Percentiles rank a stretch among this genome's conserved stretches.
phyloP scores from a whole-genome alignment of 768 basidiomycete species.

The Boletus patriciae region DNA sequence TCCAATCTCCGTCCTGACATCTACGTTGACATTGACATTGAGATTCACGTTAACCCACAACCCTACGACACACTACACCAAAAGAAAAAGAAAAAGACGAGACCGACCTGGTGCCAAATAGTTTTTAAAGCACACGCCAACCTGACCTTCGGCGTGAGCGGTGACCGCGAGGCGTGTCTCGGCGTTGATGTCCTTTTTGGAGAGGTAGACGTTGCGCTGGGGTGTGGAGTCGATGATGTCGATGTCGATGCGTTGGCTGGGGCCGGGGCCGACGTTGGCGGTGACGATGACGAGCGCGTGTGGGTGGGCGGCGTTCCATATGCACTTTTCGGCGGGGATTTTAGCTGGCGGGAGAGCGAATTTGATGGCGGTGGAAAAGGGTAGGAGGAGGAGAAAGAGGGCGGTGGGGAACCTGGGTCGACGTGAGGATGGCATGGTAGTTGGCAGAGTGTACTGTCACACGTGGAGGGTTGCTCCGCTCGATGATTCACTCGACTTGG shows the following conservation, averaged over 20 bases:
- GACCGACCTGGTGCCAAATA: slow-evolving; percentile 63
- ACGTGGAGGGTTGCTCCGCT: background rate
- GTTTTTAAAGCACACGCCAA: slow-evolving; percentile 95
- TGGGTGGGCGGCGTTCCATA: slow-evolving; percentile 91
- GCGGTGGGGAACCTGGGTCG: slow-evolving; percentile 4
- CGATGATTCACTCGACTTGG: background rate
- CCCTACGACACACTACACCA: background rate
- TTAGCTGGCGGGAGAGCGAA: slow-evolving; percentile 73
- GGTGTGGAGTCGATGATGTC: slow-evolving; percentile 90
- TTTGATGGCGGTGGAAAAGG: slow-evolving; percentile 66
- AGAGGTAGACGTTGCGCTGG: slow-evolving; percentile 85
- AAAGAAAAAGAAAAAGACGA: background rate
- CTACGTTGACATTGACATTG: too few species aligned
- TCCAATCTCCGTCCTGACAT: slow-evolving; percentile 46
- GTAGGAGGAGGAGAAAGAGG: slow-evolving; percentile 27
- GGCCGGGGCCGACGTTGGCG: slow-evolving; percentile 80
- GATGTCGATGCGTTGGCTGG: slow-evolving; percentile 83
- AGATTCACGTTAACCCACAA: background rate
- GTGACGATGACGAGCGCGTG: slow-evolving; percentile 94
- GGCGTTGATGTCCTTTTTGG: slow-evolving; percentile 82
- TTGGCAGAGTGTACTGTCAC: background rate
- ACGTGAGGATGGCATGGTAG: background rate
- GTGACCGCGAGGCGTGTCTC: slow-evolving; percentile 95
- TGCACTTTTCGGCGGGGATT: slow-evolving; percentile 79
- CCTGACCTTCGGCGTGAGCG: slow-evolving; percentile 88